Evolutionary conservation across 2,329 filamentous ascomycete genomes (phyloP).

Genomic region (Esteya vermicola): DNA sequence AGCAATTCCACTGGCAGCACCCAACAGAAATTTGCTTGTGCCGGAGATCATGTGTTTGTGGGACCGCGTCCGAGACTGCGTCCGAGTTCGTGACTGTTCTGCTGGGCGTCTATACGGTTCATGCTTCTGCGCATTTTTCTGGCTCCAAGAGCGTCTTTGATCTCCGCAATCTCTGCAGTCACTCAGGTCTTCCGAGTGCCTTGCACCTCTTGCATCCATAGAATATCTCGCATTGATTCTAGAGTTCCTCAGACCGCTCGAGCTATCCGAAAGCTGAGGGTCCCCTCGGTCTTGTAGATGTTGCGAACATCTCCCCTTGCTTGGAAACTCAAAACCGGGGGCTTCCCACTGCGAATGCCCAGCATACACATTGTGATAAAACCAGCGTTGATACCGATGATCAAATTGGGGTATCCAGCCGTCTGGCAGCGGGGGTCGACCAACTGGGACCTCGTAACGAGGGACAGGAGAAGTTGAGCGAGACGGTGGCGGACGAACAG

Average conservation of each 20-base stretch:
- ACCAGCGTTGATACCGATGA: conserved; percentile 37
- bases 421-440: conserved; percentile 29
- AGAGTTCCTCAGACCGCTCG: too few relatives aligned
- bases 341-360: conserved; percentile 43
- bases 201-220: too few relatives aligned
- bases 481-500: background rate
- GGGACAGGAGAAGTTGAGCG: background rate
- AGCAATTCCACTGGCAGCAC: conserved; percentile 5
- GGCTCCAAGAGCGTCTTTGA: background rate
- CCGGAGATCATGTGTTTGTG: too few relatives aligned
- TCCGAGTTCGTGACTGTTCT: background rate
- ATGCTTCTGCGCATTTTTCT: background rate
- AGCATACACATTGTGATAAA: conserved; percentile 40
- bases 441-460: conserved; percentile 13
- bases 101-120: too few relatives aligned
- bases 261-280: too few relatives aligned
- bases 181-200: too few relatives aligned
- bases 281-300: too few relatives aligned
- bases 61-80: too few relatives aligned
- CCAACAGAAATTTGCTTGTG: conserved; percentile 1
- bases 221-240: too few relatives aligned
- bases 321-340: conserved; percentile 16
- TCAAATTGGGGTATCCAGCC: conserved; percentile 45
- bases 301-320: too few relatives aligned
- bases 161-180: too few relatives aligned